Evolutionary conservation across 805 yeast genomes (phyloP), one percentile per base, ranked within the genome.

Genomic region (Myxozyma udenii): DNA sequence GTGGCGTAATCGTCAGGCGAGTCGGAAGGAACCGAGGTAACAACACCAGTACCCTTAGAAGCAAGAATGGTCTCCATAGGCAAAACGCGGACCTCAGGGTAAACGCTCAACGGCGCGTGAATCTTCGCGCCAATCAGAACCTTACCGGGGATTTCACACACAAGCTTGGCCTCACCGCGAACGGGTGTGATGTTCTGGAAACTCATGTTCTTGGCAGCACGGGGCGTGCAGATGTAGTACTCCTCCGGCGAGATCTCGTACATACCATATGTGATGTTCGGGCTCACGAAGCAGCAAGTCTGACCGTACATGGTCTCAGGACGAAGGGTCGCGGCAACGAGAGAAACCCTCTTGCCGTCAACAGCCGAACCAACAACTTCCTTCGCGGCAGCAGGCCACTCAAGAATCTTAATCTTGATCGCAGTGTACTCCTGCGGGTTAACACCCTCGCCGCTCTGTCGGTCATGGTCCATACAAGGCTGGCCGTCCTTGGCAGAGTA

Each of bases 301-400:
- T 93, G 98, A 59, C 97, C 98, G 66, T 90, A 90, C 97, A 93
- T 88, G 62, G 98, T 93, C 74, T 93, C 98, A 28, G 98, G 97
- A 74, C 98, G 84, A 66, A 93, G 80, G 62, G 98, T 93, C 25
- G 98, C 98, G 53, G 98, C 98, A 44, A 93, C 88, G 55, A 93
- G 76, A 73, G 69, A 88, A 25, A 89, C 76, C 62, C 83, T 85
- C 74, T 86, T 87, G 53, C 71, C 74, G 23, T 68, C 61, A 24
- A 72, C 51, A 51, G 74, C 77, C 46, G 81, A 73, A 14, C 51
- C 57, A 19, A 75, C 69, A 22, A 68, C 62, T 21, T 66, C 64
- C 62, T 78, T 78, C 38, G 80, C 74, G 28, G 87, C 84, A 44
- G 69, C 75, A 5, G 74, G 71, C 67, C 80, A 80, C 61, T 82